Base-by-base conservation (phyloP, 108 stramenopile genomes). In the Pelagomonas calceolata region DNA sequence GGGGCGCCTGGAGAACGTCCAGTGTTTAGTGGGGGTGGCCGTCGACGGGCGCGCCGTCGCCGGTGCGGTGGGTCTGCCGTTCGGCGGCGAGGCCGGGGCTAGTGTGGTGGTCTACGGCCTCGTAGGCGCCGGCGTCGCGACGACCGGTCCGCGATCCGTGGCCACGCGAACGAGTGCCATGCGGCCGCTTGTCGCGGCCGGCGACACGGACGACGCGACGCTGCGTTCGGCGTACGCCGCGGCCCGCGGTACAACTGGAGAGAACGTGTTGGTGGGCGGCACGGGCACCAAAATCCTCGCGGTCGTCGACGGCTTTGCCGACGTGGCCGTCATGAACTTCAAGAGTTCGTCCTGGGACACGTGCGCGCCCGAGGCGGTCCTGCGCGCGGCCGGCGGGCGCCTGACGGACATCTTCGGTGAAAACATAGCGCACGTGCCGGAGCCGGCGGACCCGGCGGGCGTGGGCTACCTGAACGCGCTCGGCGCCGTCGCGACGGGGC, bases 1-100 rank as follows among this genome's bases (percentile, higher is more conserved):
- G 68, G 87, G 87, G 32, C 79, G 90, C 7, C 73, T 91, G 34
- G 78, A 80, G 51, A 89, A 88, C 69, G 87, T 86, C 17, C 87
- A 85, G 68, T 88, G 84, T 64, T 73, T 91, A 32, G 85, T 91
- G 72, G 90, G 90, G 7, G 82, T 89, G 71, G 84, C 85, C 30
- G 37, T 78, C 30, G 79, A 87, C 63, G 74, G 79, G 32, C 68
- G 76, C 43, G 79, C 90, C 12, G 71, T 89, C 34, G 87, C 79
- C 7, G 90, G 90, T 31, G 87, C 84, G 34, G 81, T 91, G 31
- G 88, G 88, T 15, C 66, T 89, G 67, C 90, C 90, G 21, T 87
- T 91, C 74, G 5, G 9, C 9, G 39, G 12, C 39, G 39, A 43
- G 12, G 12, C 9, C 39, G n/a, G n/a, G n/a, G n/a, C n/a, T n/a